These are phyloP conservation scores for Stentor roeselii DNA, from an alignment of 73 alveolate genomes.

Conservation along the genomic window DNA sequence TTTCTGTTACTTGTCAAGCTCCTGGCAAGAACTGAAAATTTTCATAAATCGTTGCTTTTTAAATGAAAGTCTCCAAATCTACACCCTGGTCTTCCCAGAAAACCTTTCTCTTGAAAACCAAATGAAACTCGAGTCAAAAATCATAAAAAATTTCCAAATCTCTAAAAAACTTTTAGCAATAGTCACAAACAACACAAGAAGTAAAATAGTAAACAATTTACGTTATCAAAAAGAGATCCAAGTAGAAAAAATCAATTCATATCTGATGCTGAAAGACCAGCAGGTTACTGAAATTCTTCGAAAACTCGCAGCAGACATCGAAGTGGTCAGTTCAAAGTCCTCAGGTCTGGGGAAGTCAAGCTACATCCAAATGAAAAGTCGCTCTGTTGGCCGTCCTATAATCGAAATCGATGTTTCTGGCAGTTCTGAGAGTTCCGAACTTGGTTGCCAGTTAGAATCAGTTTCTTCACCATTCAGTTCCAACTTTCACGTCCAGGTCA, in stretches of 20 bases:
- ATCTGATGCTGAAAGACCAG: background rate
- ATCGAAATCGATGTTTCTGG: background rate
- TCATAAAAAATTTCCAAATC: background rate
- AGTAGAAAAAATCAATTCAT: background rate
- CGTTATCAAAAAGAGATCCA: background rate
- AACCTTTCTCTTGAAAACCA: conserved; percentile 3
- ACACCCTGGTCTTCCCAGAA: background rate
- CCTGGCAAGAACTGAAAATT: background rate
- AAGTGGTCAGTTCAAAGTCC: background rate
- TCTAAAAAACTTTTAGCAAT: background rate
- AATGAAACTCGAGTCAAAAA: background rate
- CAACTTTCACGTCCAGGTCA: background rate
- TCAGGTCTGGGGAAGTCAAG: background rate
- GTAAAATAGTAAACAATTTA: background rate
- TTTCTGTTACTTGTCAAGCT: background rate
- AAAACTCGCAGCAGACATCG: background rate
- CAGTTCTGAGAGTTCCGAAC: background rate
- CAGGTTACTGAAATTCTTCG: background rate
- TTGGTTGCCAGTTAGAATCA: background rate
- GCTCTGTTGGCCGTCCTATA: no score
- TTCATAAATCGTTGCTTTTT: background rate
- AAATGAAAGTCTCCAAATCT: background rate
- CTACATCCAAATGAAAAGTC: background rate
- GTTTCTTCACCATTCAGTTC: no score
- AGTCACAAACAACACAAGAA: background rate